Base-by-base conservation (phyloP, 768 basidiomycete species). In the Kwoniella europaea region DNA sequence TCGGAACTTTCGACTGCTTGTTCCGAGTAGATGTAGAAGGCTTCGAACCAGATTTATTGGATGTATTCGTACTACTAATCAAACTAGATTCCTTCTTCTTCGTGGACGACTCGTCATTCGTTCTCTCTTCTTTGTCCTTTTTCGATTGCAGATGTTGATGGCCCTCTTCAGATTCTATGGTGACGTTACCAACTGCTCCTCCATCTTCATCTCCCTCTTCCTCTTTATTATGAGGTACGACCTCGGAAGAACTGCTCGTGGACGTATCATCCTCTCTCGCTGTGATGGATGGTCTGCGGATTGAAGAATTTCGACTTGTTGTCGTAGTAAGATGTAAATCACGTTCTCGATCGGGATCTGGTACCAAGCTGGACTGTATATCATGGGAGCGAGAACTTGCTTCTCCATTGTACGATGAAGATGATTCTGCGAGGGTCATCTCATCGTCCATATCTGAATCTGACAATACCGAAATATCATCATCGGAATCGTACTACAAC, bases 401-500 rank as follows among this genome's bases (percentile, higher is more conserved):
- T 29, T 24, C 63, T 65, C 12, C 57, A 16, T 61, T n/a, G 15
- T 42, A 61, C 22, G 65, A 44, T 55, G 56, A 55, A 13, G 61
- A 43, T 54, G 20, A 62, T 18, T 18, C 62, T 54, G 58, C 42
- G 42, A 12, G 16, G 10, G 46, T 60, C 27, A 72, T 76, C 24
- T 82, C 82, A 10, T 83, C 82, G 62, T 82, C 82, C 44, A 76
- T 72, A 65, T 83, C 82, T 3, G 79, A 81, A 57, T 83, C 81
- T 44, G 74, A 77, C 10, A 81, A 52, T 24, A 69, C 41, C 27
- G 78, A 77, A 15, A 69, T 46, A 13, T 80, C 79, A 24, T 76
- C 74, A 20, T 80, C 79, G 9, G 61, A 57, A 1, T 76, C 74
- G 12, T 77, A 73, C 72, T 78, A 41, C 18, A 6, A 3, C 42